phyloP scores from a whole-genome alignment of 139 green algal genomes.

The Helicosporidium sp. region DNA sequence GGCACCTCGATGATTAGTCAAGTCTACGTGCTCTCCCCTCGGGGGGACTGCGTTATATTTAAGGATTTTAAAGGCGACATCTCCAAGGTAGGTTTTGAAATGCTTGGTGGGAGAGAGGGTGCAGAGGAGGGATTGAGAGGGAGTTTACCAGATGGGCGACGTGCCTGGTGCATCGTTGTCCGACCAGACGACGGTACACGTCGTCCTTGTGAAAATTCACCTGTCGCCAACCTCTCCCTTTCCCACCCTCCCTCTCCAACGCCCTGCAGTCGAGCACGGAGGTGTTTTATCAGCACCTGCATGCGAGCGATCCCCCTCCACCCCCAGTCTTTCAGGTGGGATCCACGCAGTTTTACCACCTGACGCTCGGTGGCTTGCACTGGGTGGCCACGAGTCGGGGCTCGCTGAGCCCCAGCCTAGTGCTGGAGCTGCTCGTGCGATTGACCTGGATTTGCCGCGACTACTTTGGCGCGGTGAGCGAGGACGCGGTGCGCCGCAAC shows the following conservation, averaged over 20 bases:
- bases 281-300: constrained; percentile 84
- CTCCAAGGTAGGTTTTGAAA: constrained; percentile 29
- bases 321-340: too few relatives aligned
- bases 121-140: too few relatives aligned
- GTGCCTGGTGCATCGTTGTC: too few relatives aligned
- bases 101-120: not conserved
- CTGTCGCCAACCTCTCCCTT: too few relatives aligned
- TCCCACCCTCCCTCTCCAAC: too few relatives aligned
- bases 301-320: constrained; percentile 10
- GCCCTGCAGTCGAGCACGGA: constrained; percentile 42
- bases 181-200: too few relatives aligned
- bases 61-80: constrained; percentile 79
- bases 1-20: constrained; percentile 70
- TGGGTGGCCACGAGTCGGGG: constrained; percentile 71
- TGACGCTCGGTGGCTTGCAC: constrained; percentile 53
- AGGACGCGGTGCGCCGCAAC: constrained; percentile 88
- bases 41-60: constrained; percentile 79
- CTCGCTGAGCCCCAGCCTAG: constrained; percentile 70
- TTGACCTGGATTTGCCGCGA: constrained; percentile 69
- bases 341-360: not conserved
- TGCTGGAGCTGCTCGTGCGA: constrained; percentile 77
- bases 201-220: too few relatives aligned
- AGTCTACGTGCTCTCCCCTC: constrained; percentile 71
- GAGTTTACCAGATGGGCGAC: too few relatives aligned
- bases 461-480: constrained; percentile 69